These are phyloP conservation scores for Diplodia scrobiculata DNA, from an alignment of 2,329 filamentous ascomycete species.

Conservation along the genomic window DNA sequence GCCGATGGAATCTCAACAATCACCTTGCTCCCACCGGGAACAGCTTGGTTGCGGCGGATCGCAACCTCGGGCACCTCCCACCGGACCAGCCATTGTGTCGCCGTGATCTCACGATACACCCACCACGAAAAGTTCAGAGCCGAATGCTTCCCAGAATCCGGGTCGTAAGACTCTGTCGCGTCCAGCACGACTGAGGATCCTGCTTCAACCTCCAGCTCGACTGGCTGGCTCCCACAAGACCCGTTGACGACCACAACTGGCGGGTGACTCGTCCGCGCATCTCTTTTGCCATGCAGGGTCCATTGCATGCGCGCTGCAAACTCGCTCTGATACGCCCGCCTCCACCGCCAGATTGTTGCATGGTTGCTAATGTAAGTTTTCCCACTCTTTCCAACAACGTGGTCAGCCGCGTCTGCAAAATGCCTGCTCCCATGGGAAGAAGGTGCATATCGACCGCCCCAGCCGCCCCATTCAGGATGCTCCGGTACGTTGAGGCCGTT, in stretches of 20 bases:
- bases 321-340: conserved; percentile 56
- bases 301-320: conserved; percentile 55
- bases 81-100: conserved; percentile 49
- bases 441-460: conserved; percentile 54
- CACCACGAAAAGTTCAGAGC: conserved; percentile 54
- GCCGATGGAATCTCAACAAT: conserved; percentile 48
- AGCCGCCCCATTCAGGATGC: conserved; percentile 53
- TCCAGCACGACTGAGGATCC: conserved; percentile 49
- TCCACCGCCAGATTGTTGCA: conserved; percentile 58
- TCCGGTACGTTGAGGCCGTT: conserved; percentile 54
- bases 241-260: conserved; percentile 52
- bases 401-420: conserved; percentile 45
- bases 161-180: conserved; percentile 52
- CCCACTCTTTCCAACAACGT: conserved; percentile 41
- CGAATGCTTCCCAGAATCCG: conserved; percentile 44
- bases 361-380: conserved; percentile 48
- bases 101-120: conserved; percentile 51
- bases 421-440: conserved; percentile 45
- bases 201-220: conserved; percentile 49
- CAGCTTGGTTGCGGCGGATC: conserved; percentile 38
- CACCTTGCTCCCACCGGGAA: conserved; percentile 35
- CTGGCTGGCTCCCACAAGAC: conserved; percentile 42
- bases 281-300: conserved; percentile 45
- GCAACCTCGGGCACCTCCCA: conserved; percentile 47
- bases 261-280: conserved; percentile 49